Conservation (phyloP, 768 basidiomycete genomes). For the Glaciozyma martinii region DNA sequence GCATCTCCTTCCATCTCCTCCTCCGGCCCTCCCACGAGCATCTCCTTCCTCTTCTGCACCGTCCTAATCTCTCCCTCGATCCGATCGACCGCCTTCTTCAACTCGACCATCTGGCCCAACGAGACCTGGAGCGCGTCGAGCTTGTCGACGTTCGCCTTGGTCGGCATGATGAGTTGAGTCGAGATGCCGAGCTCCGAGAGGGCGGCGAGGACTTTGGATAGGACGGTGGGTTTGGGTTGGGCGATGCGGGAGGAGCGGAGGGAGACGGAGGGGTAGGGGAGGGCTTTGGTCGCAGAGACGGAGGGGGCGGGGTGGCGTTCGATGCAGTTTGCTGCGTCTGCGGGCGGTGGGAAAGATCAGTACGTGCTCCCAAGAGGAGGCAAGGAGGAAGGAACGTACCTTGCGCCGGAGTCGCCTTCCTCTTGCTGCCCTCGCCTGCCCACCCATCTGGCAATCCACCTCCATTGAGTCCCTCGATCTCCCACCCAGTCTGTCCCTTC, state of each 20-base stretch:
- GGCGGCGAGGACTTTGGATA: constrained; percentile 65
- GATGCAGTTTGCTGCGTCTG: constrained; percentile 34
- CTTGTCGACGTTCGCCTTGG: constrained; percentile 63
- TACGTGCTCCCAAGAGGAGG: constrained; percentile 13
- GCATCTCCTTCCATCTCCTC: constrained; percentile 1
- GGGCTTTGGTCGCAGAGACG: constrained; percentile 17
- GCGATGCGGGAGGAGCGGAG: constrained; percentile 83
- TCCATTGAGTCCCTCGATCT: constrained; percentile 19
- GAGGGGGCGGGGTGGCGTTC: constrained; percentile 33
- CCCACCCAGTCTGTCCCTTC: constrained; percentile 35
- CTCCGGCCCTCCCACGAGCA: neutral
- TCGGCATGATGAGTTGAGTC: constrained; percentile 85
- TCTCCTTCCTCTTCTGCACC: constrained; percentile 42
- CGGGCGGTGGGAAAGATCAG: constrained; percentile 25
- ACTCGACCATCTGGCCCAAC: constrained; percentile 60
- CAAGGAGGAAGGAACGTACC: neutral
- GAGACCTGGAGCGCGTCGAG: constrained; percentile 67
- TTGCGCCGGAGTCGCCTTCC: constrained; percentile 23
- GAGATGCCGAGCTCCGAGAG: constrained; percentile 68
- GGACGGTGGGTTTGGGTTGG: constrained; percentile 60
- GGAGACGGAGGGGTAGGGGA: constrained; percentile 50
- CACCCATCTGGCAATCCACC: constrained; percentile 30
- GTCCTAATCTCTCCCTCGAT: constrained; percentile 76
- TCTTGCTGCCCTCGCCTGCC: constrained; percentile 28
- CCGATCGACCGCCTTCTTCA: constrained; percentile 73